Evolutionary conservation across 2,329 filamentous ascomycete genomes (phyloP).

Genomic region (Pseudogymnoascus sp.): DNA sequence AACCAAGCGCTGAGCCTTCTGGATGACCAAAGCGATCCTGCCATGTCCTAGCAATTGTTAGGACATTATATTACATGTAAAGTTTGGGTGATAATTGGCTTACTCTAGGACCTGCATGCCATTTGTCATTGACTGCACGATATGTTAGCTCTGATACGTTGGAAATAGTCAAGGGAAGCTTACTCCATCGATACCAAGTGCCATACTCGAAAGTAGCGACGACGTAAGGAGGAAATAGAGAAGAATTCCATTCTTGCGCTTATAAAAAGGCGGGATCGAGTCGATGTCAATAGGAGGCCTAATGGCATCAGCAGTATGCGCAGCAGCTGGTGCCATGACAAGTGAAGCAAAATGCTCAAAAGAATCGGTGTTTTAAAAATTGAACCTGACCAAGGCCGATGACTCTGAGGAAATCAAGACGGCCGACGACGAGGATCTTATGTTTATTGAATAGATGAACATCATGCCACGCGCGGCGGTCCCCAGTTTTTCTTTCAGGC

Average conservation of each 20-base stretch:
- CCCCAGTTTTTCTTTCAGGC: background rate
- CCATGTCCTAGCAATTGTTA: constrained; percentile 22
- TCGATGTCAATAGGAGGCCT: constrained; percentile 20
- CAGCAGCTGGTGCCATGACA: constrained; percentile 21
- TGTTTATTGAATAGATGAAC: background rate
- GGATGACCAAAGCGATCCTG: constrained; percentile 34
- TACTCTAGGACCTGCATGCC: constrained; percentile 32
- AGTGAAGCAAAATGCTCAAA: constrained; percentile 10
- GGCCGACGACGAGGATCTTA: constrained; percentile 10
- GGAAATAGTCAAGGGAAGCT: constrained; percentile 14
- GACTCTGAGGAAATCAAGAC: background rate
- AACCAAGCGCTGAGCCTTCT: constrained; percentile 32
- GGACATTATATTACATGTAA: background rate
- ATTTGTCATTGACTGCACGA: constrained; percentile 33
- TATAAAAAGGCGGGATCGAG: constrained; percentile 18
- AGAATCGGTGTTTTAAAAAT: background rate
- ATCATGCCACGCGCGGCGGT: background rate
- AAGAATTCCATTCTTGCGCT: constrained; percentile 34
- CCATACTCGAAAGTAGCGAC: constrained; percentile 35
- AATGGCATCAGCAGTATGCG: constrained; percentile 21
- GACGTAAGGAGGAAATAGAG: constrained; percentile 39
- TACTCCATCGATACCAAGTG: constrained; percentile 37
- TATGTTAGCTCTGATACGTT: background rate
- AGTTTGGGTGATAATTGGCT: background rate
- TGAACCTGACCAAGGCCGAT: background rate